Percentiles rank a stretch among this genome's conserved stretches.
Evolutionary conservation across 495 filamentous ascomycete genomes (phyloP).

Genomic region (Patellaria atrata): DNA sequence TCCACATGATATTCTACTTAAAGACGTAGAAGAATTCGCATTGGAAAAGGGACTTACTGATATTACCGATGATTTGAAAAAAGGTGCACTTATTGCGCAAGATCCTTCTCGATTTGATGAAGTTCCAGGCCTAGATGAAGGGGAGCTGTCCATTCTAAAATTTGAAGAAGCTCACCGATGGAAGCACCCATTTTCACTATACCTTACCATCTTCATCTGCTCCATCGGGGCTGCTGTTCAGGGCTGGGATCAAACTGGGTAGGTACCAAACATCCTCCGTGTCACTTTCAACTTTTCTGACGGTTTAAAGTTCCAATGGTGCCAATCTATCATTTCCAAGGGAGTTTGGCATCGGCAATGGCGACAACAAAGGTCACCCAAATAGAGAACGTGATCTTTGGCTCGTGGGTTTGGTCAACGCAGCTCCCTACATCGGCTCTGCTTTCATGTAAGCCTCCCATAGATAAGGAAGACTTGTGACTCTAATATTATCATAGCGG

Average conservation of each 20-base stretch:
- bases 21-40: constrained; percentile 39
- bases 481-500: constrained; percentile 25
- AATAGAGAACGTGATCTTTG: constrained; percentile 33
- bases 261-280: constrained; percentile 4
- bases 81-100: constrained; percentile 42
- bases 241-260: constrained; percentile 3
- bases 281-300: not conserved
- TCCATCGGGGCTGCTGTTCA: constrained; percentile 27
- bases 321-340: constrained; percentile 24
- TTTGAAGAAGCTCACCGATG: constrained; percentile 42
- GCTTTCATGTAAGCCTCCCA: constrained; percentile 26
- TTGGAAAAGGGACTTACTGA: constrained; percentile 31
- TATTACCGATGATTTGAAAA: constrained; percentile 31
- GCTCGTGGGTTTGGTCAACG: constrained; percentile 47
- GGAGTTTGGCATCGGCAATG: constrained; percentile 18
- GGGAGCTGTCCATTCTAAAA: constrained; percentile 31
- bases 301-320: constrained; percentile 27
- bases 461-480: too few species aligned
- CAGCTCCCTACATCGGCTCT: constrained; percentile 31
- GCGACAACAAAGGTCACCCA: constrained; percentile 7
- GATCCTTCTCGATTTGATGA: constrained; percentile 29
- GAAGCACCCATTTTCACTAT: constrained; percentile 41
- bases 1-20: constrained; percentile 32
- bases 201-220: constrained; percentile 39
- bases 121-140: constrained; percentile 32